Percentiles rank a stretch among this genome's conserved stretches.
Evolutionary conservation across 768 basidiomycete genomes (phyloP).

Genomic region (Auricularia auricula-judae): DNA sequence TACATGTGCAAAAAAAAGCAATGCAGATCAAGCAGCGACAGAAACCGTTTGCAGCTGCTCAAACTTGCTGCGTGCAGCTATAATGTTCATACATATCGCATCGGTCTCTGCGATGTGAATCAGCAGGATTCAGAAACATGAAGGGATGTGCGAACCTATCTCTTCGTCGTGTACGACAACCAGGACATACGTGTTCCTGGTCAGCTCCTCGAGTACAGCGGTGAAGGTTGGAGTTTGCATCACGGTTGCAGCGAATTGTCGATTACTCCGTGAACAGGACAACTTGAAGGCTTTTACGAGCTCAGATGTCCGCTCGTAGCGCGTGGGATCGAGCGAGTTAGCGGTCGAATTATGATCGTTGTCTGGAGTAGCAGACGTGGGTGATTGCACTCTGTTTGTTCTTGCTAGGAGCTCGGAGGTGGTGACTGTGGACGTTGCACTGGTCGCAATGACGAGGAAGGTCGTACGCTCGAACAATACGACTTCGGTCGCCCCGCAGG

Average conservation of each 20-base stretch:
- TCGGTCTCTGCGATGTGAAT: conserved; percentile 55
- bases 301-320: conserved; percentile 83
- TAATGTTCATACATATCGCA: conserved; percentile 78
- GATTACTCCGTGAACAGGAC: conserved; percentile 73
- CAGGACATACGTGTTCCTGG: conserved; percentile 86
- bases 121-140: background rate
- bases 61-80: conserved; percentile 76
- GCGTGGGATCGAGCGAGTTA: conserved; percentile 45
- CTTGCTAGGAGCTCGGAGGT: background rate
- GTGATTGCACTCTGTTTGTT: conserved; percentile 1
- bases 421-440: conserved; percentile 23
- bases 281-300: conserved; percentile 94
- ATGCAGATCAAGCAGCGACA: background rate
- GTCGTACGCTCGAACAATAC: conserved; percentile 96
- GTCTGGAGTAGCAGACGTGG: conserved; percentile 10
- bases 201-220: conserved; percentile 85
- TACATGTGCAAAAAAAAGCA: background rate
- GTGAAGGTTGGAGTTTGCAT: conserved; percentile 80
- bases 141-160: conserved; percentile 46
- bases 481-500: conserved; percentile 86
- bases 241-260: conserved; percentile 79
- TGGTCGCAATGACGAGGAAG: conserved; percentile 90
- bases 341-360: conserved; percentile 10
- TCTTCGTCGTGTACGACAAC: conserved; percentile 82
- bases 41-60: conserved; percentile 57